Base-by-base conservation (phyloP, 345 rosid species). In the Alliaria petiolata region DNA sequence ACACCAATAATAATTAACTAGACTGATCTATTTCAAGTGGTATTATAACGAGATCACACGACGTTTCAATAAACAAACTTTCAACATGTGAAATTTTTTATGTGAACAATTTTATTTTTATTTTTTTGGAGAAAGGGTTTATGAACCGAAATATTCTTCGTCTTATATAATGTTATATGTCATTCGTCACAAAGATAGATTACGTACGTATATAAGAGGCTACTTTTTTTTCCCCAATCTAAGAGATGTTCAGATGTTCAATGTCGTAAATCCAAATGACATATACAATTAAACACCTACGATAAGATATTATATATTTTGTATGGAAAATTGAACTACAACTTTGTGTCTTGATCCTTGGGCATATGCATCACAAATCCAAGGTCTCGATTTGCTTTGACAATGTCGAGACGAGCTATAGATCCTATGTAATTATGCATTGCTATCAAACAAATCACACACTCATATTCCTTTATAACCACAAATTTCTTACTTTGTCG, bases 381-480 rank as follows among this genome's bases (percentile, higher is more conserved):
- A 75, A 67, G 69, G 73, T 75, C 60, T 52, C 34, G 74, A 60
- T 67, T 67, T 67, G 56, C 40, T 67, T 67, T 75, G 60, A 60
- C 56, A 61, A 67, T 43, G 40, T 14, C 74, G 50, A 67, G 74
- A 67, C 16, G 78, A 67, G 47, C 78, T 67, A n/a, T n/a, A 60
- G 74, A 75, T 75, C 78, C 78, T 43, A 75, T 75, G 78, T 53
- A 60, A 75, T 50, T 58, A 74, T 74, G 46, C 40, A 55, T 12
- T 12, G n/a, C 36, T 57, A 47, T 12, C 53, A 74, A 56, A 58
- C 68, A 74, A 59, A 67, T 49, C 78, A 61, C n/a, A n/a, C 50
- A 58, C 60, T 54, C 69, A 28, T 28, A 61, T 67, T 38, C 65
- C 26, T 38, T 49, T 56, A 3, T 35, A 38, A 9, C 51, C 77